phyloP scores from a whole-genome alignment of 2,329 filamentous ascomycete genomes.

The Penicillium janthinellum region DNA sequence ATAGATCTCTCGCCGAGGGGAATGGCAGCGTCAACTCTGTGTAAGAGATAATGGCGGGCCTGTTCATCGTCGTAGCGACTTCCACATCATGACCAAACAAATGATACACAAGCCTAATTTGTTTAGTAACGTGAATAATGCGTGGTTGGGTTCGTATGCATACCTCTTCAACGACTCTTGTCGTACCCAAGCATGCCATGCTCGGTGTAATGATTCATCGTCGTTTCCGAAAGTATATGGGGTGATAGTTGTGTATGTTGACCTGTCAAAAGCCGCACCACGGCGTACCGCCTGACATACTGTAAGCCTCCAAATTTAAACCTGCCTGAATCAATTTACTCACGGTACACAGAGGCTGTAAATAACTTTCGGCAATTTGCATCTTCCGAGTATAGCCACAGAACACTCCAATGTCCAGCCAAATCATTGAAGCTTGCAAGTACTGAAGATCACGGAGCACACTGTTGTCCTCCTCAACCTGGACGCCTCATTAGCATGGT shows the following conservation, averaged over 20 bases:
- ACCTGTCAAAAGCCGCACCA: constrained; percentile 15
- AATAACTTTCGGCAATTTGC: constrained; percentile 20
- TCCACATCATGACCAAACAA: constrained; percentile 20
- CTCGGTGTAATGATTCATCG: constrained; percentile 10
- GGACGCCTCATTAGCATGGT: neutral
- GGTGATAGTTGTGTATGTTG: constrained; percentile 13
- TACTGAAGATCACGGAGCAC: constrained; percentile 20
- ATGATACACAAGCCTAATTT: constrained; percentile 15
- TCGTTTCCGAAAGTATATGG: constrained; percentile 13
- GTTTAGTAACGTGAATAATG: neutral
- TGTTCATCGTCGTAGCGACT: constrained; percentile 17
- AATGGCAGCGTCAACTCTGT: constrained; percentile 17
- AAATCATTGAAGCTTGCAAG: constrained; percentile 19
- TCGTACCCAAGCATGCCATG: constrained; percentile 18
- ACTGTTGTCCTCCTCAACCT: constrained; percentile 23
- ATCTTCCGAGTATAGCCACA: constrained; percentile 21
- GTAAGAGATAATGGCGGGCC: constrained; percentile 17
- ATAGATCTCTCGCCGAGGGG: constrained; percentile 18
- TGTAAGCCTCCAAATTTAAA: neutral
- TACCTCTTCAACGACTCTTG: constrained; percentile 22
- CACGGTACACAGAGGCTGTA: constrained; percentile 19
- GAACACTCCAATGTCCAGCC: constrained; percentile 19
- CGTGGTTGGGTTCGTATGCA: neutral
- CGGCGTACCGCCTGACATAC: constrained; percentile 15
- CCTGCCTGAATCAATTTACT: neutral